Evolutionary conservation across 1,284 basidiomycete genomes (phyloP), one percentile per base, ranked within the genome.

Genomic region (Kwoniella shivajii): DNA sequence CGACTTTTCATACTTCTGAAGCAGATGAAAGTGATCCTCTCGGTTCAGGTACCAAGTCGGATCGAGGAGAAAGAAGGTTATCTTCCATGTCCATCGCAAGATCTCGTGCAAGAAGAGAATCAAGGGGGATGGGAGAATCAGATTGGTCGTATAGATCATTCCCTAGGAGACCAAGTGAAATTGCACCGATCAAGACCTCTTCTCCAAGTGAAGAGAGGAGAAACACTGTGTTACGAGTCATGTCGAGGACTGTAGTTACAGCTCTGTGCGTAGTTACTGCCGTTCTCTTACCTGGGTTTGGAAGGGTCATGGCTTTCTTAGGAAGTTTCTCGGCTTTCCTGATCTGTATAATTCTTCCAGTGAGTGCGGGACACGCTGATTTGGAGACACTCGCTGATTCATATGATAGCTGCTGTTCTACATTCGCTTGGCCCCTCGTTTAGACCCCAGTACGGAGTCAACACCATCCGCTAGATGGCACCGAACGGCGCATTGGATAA

Each of bases 241-340:
- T 74, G 10, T 67, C 65, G 10, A 64, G 76, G 34, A 71, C 67
- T 13, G 31, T 67, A 16, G 65, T 77, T 31, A 75, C 75, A 5
- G 68, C 67, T 1, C 44, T 67, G 11, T 72, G 71, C 46, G 61
- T 64, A 0, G 56, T 53, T 4, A 68, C 69, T 1, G 73, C 75
- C 13, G 63, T 79, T 20, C 48, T 65, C 20, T 57, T 78, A 22
- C 75, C 77, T 11, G 74, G 72, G 9, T 78, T 76, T 85, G 64
- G 88, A 63, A 84, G 86, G 22, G 84, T 93, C 72, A 94, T 97
- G 90, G 89, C 89, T 13, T 91, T 94, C 74, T 80, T 95, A 34
- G 92, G 93, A 4, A 87, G 87, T 30, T 93, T 92, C 74, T 85
- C 88, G 34, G 88, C 91, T 0, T 94, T 94, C 72, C 79, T 88